A percentile compares a stretch with the other conserved stretches of the same genome.
Conservation (phyloP, 352 stramenopile genomes). For the Phytophthora ramorum region DNA sequence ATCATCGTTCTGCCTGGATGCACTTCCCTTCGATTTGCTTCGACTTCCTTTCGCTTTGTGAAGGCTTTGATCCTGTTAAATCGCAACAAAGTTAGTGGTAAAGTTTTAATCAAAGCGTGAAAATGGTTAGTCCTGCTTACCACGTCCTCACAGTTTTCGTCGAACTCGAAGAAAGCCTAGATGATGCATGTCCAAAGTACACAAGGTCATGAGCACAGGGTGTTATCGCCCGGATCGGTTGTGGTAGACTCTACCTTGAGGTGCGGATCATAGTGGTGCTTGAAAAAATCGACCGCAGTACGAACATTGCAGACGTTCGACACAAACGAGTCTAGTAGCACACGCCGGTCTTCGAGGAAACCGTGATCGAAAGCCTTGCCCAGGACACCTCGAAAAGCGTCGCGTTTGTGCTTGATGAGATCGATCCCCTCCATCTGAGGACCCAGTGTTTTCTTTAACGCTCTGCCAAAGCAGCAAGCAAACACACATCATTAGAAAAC, state of each 20-base stretch:
- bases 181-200: background rate
- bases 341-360: slow-evolving; percentile 64
- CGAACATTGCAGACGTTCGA: slow-evolving; percentile 49
- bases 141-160: slow-evolving; percentile 65
- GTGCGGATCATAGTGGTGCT: slow-evolving; percentile 46
- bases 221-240: background rate
- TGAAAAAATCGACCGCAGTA: slow-evolving; percentile 65
- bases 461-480: slow-evolving; percentile 23
- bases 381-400: slow-evolving; percentile 56
- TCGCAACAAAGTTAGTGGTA: background rate
- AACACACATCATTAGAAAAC: background rate
- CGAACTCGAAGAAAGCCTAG: slow-evolving; percentile 67
- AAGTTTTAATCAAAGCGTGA: background rate
- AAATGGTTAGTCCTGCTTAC: slow-evolving; percentile 32
- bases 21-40: slow-evolving; percentile 23
- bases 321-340: slow-evolving; percentile 65
- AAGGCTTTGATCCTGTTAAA: slow-evolving; percentile 35
- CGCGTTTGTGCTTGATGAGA: slow-evolving; percentile 63
- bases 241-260: slow-evolving; percentile 44
- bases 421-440: slow-evolving; percentile 51
- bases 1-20: slow-evolving; percentile 14
- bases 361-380: slow-evolving; percentile 57
- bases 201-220: background rate
- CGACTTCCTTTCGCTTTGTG: slow-evolving; percentile 36
- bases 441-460: slow-evolving; percentile 53